Evolutionary conservation across 2,329 filamentous ascomycete species (phyloP).

Genomic region (Exophiala spinifera): DNA sequence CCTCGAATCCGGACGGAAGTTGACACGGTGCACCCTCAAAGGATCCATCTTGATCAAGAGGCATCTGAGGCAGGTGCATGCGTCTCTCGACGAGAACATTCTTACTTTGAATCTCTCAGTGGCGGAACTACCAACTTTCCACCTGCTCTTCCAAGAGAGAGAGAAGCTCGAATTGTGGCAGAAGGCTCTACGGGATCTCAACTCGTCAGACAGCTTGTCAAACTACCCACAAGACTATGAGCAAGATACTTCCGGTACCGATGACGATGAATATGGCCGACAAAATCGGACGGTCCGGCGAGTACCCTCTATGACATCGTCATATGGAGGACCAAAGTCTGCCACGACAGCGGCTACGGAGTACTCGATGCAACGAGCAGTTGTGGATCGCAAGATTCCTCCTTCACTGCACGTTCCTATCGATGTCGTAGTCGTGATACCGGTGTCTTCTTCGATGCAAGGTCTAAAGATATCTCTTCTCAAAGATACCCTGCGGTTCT

Average conservation of each 20-base stretch:
- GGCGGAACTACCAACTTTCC: constrained; percentile 86
- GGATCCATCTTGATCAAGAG: constrained; percentile 98
- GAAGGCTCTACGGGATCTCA: constrained; percentile 78
- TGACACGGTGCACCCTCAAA: constrained; percentile 81
- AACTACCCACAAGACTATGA: constrained; percentile 72
- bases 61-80: constrained; percentile 87
- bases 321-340: constrained; percentile 77
- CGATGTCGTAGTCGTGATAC: constrained; percentile 93
- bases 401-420: constrained; percentile 78
- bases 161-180: constrained; percentile 88
- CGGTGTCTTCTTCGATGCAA: constrained; percentile 97
- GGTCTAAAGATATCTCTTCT: constrained; percentile 97
- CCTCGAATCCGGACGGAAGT: constrained; percentile 57
- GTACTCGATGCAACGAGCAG: constrained; percentile 69
- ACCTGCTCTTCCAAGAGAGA: constrained; percentile 80
- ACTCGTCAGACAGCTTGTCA: constrained; percentile 61
- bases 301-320: constrained; percentile 77
- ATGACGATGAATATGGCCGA: constrained; percentile 77
- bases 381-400: constrained; percentile 37
- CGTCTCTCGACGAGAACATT: constrained; percentile 69
- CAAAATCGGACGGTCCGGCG: constrained; percentile 56
- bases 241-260: constrained; percentile 72
- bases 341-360: constrained; percentile 86
- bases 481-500: constrained; percentile 85
- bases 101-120: constrained; percentile 89